These are phyloP conservation scores for Cystofilobasidium ferigula DNA, from an alignment of 768 basidiomycete genomes.

Conservation along the genomic window DNA sequence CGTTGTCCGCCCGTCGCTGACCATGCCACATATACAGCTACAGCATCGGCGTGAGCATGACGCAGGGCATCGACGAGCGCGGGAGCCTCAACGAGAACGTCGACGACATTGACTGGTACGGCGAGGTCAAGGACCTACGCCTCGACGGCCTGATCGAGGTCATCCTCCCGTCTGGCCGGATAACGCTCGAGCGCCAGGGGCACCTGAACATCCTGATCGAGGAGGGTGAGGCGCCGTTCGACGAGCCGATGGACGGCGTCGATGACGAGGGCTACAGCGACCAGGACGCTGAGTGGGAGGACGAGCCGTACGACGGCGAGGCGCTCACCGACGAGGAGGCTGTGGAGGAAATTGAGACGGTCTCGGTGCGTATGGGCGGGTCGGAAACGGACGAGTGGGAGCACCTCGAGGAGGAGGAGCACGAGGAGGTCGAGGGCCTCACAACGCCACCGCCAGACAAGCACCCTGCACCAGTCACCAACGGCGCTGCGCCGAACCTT, in stretches of 20 bases:
- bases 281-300: slow-evolving; percentile 19
- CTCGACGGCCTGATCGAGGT: slow-evolving; percentile 61
- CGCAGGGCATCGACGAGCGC: neutral
- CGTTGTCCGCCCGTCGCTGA: slow-evolving; percentile 2
- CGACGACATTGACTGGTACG: slow-evolving; percentile 59
- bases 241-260: slow-evolving; percentile 31
- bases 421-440: slow-evolving; percentile 3
- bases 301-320: slow-evolving; percentile 10
- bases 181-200: slow-evolving; percentile 50
- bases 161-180: slow-evolving; percentile 51
- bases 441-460: neutral
- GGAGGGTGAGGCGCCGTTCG: slow-evolving; percentile 62
- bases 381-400: slow-evolving; percentile 21
- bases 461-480: neutral
- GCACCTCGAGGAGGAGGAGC: neutral
- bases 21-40: slow-evolving; percentile 35
- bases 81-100: slow-evolving; percentile 31
- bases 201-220: slow-evolving; percentile 68
- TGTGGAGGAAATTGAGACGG: slow-evolving; percentile 13
- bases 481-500: neutral
- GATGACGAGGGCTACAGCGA: slow-evolving; percentile 30
- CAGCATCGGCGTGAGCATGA: neutral
- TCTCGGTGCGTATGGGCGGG: slow-evolving; percentile 8
- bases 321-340: slow-evolving; percentile 16
- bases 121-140: slow-evolving; percentile 54